Evolutionary conservation across 495 filamentous ascomycete species (phyloP).

Genomic region (Parathielavia appendiculata): DNA sequence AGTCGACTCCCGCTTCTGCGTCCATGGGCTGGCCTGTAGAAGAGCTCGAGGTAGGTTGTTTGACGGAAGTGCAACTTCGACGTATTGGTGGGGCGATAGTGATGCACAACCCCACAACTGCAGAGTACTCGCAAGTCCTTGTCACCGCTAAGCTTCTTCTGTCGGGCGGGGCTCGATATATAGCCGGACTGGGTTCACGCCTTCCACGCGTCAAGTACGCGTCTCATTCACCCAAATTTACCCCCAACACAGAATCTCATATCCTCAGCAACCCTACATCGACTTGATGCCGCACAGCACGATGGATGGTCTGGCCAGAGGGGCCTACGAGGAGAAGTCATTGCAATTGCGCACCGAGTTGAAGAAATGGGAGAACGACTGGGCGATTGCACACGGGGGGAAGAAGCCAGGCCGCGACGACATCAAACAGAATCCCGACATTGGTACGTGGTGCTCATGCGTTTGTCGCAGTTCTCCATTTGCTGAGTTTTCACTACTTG

Average conservation of each 20-base stretch:
- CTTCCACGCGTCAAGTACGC: neutral
- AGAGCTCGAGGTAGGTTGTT: neutral
- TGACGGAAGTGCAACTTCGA: neutral
- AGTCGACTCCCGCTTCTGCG: conserved; percentile 10
- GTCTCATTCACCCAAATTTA: neutral
- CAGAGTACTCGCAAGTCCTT: neutral
- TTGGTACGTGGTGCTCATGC: conserved; percentile 56
- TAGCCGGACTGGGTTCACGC: conserved; percentile 7
- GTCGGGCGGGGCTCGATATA: too few species aligned
- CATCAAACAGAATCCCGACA: conserved; percentile 77
- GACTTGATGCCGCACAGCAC: conserved; percentile 12
- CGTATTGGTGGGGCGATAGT: neutral
- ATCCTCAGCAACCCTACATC: conserved; percentile 1
- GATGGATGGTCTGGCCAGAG: conserved; percentile 42
- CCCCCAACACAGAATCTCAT: neutral
- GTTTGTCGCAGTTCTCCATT: neutral
- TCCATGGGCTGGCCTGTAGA: conserved; percentile 25
- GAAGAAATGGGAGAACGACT: conserved; percentile 81
- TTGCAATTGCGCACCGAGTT: conserved; percentile 63
- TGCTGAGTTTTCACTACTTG: neutral
- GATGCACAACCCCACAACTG: neutral
- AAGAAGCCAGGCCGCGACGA: conserved; percentile 76
- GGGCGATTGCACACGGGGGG: conserved; percentile 62
- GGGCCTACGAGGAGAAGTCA: conserved; percentile 38
- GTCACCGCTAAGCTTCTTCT: conserved; percentile 5